A percentile compares a stretch with the other conserved stretches of the same genome.
Conservation (phyloP, 345 rosid genomes). For the Populus ilicifolia region DNA sequence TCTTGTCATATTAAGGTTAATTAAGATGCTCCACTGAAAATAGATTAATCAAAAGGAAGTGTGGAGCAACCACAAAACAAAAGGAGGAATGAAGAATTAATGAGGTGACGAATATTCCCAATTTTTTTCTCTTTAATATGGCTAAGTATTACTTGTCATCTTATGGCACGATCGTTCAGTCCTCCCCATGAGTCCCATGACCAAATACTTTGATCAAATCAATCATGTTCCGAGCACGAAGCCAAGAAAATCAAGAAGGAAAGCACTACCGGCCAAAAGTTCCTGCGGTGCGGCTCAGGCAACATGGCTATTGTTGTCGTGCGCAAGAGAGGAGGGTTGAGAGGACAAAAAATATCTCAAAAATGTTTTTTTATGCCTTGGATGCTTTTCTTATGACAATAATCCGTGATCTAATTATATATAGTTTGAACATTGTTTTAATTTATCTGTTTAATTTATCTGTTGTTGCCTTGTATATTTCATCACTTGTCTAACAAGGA, state of each 20-base stretch:
- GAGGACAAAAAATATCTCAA: background rate
- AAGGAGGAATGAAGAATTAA: background rate
- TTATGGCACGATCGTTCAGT: background rate
- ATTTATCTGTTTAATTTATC: background rate
- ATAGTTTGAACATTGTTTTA: background rate
- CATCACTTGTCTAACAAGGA: too few species aligned
- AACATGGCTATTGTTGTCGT: background rate
- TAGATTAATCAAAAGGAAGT: background rate
- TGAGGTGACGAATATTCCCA: background rate
- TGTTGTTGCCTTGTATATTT: background rate
- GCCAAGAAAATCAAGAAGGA: too few species aligned
- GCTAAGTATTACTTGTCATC: background rate
- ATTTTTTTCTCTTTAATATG: background rate
- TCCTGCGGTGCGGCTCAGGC: too few species aligned
- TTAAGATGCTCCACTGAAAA: background rate
- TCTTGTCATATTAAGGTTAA: background rate
- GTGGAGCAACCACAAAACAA: background rate
- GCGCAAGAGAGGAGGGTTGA: background rate
- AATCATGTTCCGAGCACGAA: too few species aligned
- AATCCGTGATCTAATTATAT: background rate
- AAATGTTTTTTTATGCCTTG: background rate
- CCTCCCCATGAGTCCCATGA: background rate
- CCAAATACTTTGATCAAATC: too few species aligned
- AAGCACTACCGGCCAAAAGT: too few species aligned
- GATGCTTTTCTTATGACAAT: background rate